These are phyloP conservation scores for Panus rudis DNA, from an alignment of 768 basidiomycete species.

Conservation along the genomic window DNA sequence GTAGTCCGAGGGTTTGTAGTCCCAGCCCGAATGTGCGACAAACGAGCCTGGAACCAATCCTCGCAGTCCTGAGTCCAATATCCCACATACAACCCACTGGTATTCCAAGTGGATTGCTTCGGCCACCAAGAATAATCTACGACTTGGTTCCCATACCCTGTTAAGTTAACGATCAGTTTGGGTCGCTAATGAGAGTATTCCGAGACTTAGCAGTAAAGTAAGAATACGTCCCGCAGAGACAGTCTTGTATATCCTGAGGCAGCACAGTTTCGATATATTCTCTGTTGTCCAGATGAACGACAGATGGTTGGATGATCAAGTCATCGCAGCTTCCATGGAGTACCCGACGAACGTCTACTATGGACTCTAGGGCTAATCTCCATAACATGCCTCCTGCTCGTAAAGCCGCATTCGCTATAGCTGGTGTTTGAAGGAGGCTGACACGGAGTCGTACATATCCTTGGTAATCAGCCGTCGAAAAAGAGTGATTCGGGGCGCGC, in stretches of 20 bases:
- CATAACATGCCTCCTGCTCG: not conserved
- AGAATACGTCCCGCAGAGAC: not conserved
- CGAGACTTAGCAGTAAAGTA: not conserved
- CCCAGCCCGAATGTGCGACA: not conserved
- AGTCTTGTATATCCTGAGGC: not conserved
- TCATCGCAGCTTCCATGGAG: not conserved
- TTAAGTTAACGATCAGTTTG: not conserved
- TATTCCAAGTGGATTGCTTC: not conserved
- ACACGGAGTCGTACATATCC: no score
- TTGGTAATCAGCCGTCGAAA: no score
- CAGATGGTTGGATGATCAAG: not conserved
- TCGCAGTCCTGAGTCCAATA: not conserved
- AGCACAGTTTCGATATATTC: not conserved
- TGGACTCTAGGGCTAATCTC: not conserved
- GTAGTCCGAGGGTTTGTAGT: no score
- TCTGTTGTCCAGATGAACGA: not conserved
- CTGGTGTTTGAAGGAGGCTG: no score
- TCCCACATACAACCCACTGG: not conserved
- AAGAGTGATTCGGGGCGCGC: no score
- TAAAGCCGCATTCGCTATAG: no score
- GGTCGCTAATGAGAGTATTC: not conserved
- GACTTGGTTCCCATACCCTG: not conserved
- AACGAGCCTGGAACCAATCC: not conserved
- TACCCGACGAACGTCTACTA: no score
- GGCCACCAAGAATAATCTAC: not conserved